Conservation (phyloP, 805 yeast species). For the Schwanniomyces polymorphus region DNA sequence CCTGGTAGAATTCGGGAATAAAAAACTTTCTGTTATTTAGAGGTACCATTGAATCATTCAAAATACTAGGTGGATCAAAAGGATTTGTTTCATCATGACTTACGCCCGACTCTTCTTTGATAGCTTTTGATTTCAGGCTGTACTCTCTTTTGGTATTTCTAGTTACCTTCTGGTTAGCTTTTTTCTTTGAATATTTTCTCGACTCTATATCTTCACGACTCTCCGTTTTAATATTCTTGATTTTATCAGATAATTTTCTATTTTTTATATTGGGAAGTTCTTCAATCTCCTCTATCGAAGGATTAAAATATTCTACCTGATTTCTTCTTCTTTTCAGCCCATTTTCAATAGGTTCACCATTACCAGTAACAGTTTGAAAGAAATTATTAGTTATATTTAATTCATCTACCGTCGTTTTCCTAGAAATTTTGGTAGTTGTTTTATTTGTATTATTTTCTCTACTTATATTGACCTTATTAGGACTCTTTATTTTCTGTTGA, state of each 20-base stretch:
- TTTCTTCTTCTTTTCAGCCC: slow-evolving; percentile 35
- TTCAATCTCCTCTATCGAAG: slow-evolving; percentile 8
- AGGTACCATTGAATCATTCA: slow-evolving; percentile 27
- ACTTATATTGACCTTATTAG: slow-evolving; percentile 1
- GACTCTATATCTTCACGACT: slow-evolving; percentile 7
- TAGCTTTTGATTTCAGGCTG: slow-evolving; percentile 4
- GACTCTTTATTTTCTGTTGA: neutral
- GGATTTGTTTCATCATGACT: slow-evolving; percentile 21
- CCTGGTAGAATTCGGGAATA: slow-evolving; percentile 25
- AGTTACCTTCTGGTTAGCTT: slow-evolving; percentile 5
- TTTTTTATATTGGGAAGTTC: slow-evolving; percentile 9
- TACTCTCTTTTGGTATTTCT: slow-evolving; percentile 1
- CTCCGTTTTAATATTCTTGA: neutral
- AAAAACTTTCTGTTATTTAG: slow-evolving; percentile 30
- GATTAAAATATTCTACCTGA: slow-evolving; percentile 22
- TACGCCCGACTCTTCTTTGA: neutral
- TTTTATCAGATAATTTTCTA: slow-evolving; percentile 2
- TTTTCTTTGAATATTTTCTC: slow-evolving; percentile 8
- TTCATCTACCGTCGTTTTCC: neutral
- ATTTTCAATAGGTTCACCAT: slow-evolving; percentile 25
- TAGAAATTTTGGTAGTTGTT: neutral
- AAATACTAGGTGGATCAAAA: slow-evolving; percentile 38
- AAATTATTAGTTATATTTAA: slow-evolving; percentile 27
- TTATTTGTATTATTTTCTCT: slow-evolving; percentile 1
- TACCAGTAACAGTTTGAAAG: slow-evolving; percentile 43